Base-by-base conservation (phyloP, 2,329 filamentous ascomycete genomes). In the Setomelanomma holmii region DNA sequence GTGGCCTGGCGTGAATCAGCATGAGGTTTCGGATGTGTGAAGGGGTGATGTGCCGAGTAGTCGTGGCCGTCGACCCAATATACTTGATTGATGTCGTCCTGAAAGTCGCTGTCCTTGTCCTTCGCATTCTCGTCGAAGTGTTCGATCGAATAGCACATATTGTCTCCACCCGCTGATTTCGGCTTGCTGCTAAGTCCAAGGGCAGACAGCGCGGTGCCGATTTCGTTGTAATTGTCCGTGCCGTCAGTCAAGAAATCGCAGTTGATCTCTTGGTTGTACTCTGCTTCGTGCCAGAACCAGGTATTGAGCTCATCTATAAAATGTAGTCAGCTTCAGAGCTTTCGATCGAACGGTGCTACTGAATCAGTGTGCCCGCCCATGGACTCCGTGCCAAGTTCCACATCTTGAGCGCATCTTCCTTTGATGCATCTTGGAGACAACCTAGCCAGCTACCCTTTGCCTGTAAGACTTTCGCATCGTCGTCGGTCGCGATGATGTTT, bases 281-380 rank as follows among this genome's bases (percentile, higher is more conserved):
- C 12, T 4, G 19, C 11, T 11, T 60, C 47, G 7, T 22, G 10
- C 56, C 55, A 57, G 14, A 33, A 20, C 55, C 54, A 55, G 10
- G 30, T 43, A 4, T 11, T 17, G 11, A 60, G 35, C 16, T 57
- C 52, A 4, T 38, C 46, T 49, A 20, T 14, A 14, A 10, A 21
- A 27, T 11, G 3, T 30, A 23, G 2, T 19, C 14, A 11, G 34
- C 34, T 2, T n/a, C 16, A 16, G 34, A 36, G 34, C 11, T 2
- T n/a, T 30, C 14, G 16, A 16, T n/a, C 24, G 7, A 30, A 6
- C 24, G 7, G 10, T n/a, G 5, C 10, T 7, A 47, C 22, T 20
- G 20, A 40, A 22, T 11, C 14, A 57, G 49, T 19, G 54, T 50
- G n/a, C 54, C 54, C 17, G 41, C 45, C 47, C 54, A 60, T 2